A percentile compares a stretch with the other conserved stretches of the same genome.
Conservation (phyloP, 805 yeast genomes). For the Barnettozyma pratensis region DNA sequence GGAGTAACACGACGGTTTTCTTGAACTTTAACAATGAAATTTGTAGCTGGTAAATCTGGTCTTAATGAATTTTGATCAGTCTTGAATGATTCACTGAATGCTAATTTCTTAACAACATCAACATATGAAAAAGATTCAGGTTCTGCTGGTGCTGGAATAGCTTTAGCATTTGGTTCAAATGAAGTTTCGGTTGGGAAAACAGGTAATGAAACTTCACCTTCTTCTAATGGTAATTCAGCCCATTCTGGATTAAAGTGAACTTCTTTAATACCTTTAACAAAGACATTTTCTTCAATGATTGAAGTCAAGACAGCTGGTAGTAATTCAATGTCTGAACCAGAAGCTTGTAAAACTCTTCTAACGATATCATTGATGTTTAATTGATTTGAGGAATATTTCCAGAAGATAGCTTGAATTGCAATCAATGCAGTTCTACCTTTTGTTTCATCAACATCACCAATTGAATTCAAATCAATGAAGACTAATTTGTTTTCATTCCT, state of each 20-base stretch:
- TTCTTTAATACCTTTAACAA: constrained; percentile 38
- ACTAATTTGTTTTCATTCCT: constrained; percentile 47
- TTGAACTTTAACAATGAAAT: constrained; percentile 83
- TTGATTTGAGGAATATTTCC: constrained; percentile 64
- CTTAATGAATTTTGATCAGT: constrained; percentile 51
- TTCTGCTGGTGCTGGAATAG: constrained; percentile 31
- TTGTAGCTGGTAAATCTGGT: constrained; percentile 85
- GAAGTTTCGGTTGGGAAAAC: constrained; percentile 59
- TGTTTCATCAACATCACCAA: constrained; percentile 66
- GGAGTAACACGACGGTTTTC: constrained; percentile 93
- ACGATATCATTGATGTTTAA: constrained; percentile 58
- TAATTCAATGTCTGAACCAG: constrained; percentile 77
- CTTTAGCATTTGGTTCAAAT: constrained; percentile 57
- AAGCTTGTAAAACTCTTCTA: constrained; percentile 72
- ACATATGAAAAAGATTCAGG: constrained; percentile 37
- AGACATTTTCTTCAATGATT: constrained; percentile 50
- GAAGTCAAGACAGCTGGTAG: constrained; percentile 67
- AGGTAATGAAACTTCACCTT: constrained; percentile 39
- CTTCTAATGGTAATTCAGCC: constrained; percentile 25
- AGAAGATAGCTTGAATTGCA: constrained; percentile 75
- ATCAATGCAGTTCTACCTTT: constrained; percentile 71
- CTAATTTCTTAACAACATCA: constrained; percentile 62
- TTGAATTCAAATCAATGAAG: constrained; percentile 54
- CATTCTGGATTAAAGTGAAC: constrained; percentile 26
- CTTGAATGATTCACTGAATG: constrained; percentile 77